A percentile compares a stretch with the other conserved stretches of the same genome.
Evolutionary conservation across 192 early-diverging fungal genomes (phyloP).

Genomic region (Kappamyces sp.): DNA sequence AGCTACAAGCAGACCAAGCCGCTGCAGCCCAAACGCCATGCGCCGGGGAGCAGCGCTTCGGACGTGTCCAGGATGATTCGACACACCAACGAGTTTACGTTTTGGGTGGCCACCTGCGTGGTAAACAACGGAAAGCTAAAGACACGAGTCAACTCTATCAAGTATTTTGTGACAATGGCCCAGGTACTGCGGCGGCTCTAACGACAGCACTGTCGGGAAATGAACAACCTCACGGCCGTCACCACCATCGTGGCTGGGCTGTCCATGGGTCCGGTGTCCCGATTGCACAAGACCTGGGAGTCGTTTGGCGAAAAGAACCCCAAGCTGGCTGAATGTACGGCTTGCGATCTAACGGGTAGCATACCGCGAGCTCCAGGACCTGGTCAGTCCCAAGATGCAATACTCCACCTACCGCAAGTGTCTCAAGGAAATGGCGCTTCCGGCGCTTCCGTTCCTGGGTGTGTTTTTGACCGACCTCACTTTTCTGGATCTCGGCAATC

Average conservation of each 20-base stretch:
- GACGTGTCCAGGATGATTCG: constrained; percentile 41
- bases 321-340: constrained; percentile 21
- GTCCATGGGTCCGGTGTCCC: constrained; percentile 46
- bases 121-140: constrained; percentile 36
- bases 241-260: constrained; percentile 49
- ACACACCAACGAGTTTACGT: constrained; percentile 47
- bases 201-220: constrained; percentile 45
- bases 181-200: constrained; percentile 22
- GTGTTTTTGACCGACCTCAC: constrained; percentile 53
- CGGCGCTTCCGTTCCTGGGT: constrained; percentile 49
- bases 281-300: constrained; percentile 52
- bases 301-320: constrained; percentile 38
- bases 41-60: constrained; percentile 8
- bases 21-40: not conserved
- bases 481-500: constrained; percentile 49
- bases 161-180: constrained; percentile 42
- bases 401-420: constrained; percentile 52
- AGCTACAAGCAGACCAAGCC: not conserved
- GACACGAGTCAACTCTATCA: constrained; percentile 22
- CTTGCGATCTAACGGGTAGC: constrained; percentile 12
- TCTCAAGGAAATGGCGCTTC: constrained; percentile 42
- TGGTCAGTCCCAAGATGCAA: constrained; percentile 49
- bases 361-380: constrained; percentile 31
- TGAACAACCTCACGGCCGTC: constrained; percentile 53
- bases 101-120: constrained; percentile 42